Conservation (phyloP, 805 yeast genomes). For the Wickerhamomyces mucosus region DNA sequence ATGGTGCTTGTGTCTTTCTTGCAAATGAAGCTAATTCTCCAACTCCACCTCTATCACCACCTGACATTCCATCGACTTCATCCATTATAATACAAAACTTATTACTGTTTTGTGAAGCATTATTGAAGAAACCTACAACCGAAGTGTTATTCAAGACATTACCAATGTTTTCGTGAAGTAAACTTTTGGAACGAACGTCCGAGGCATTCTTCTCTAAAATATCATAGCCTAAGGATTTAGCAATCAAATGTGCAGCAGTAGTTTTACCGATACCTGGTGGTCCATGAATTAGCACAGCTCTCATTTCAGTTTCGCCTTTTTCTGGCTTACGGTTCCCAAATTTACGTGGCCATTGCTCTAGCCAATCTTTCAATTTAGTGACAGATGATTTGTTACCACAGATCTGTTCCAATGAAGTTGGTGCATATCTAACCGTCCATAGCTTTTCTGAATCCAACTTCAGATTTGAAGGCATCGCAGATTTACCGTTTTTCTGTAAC, state of each 20-base stretch:
- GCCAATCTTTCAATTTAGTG: constrained; percentile 61
- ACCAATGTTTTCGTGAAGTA: constrained; percentile 60
- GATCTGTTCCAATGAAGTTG: constrained; percentile 60
- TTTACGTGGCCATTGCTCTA: constrained; percentile 60
- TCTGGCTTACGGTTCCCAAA: constrained; percentile 48
- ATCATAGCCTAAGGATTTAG: constrained; percentile 61
- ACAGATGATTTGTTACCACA: constrained; percentile 88
- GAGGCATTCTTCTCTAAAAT: constrained; percentile 74
- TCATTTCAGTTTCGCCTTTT: constrained; percentile 53
- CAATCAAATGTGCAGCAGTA: constrained; percentile 70
- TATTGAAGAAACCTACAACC: constrained; percentile 63
- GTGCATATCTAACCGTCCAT: constrained; percentile 95
- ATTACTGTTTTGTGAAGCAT: constrained; percentile 31
- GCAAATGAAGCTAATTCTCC: constrained; percentile 88
- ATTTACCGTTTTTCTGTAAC: constrained; percentile 18
- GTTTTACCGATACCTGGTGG: constrained; percentile 87
- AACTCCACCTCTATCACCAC: constrained; percentile 98
- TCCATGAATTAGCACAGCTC: constrained; percentile 82
- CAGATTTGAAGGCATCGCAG: constrained; percentile 5
- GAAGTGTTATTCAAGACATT: constrained; percentile 75
- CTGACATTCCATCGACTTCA: constrained; percentile 99
- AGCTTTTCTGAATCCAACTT: constrained; percentile 51
- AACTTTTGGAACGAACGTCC: constrained; percentile 80
- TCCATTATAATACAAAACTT: constrained; percentile 88
- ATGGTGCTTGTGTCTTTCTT: constrained; percentile 76